These are phyloP conservation scores for Calcarisporium arbuscula DNA, from an alignment of 2,329 filamentous ascomycete species.

Conservation along the genomic window DNA sequence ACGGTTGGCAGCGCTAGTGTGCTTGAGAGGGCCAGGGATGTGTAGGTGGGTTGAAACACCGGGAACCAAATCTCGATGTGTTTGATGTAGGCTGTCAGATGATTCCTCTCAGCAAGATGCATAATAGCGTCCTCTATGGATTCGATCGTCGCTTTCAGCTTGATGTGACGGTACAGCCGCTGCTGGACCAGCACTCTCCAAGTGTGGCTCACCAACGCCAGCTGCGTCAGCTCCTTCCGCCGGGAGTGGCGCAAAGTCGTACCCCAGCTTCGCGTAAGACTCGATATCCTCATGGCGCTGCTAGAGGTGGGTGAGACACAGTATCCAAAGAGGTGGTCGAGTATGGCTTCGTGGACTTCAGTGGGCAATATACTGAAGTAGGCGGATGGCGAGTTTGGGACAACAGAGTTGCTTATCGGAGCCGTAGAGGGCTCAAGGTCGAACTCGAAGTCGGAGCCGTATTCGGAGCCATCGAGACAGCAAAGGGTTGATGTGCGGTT, in stretches of 20 bases:
- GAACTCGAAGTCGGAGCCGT: constrained; percentile 11
- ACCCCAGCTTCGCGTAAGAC: constrained; percentile 53
- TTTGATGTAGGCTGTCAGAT: constrained; percentile 58
- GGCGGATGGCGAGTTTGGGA: constrained; percentile 14
- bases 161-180: constrained; percentile 68
- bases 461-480: constrained; percentile 17
- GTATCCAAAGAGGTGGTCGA: constrained; percentile 66
- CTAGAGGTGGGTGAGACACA: constrained; percentile 55
- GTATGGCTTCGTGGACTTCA: constrained; percentile 66
- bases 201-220: constrained; percentile 55
- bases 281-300: constrained; percentile 47
- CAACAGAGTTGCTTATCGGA: constrained; percentile 8
- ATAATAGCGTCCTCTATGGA: constrained; percentile 51
- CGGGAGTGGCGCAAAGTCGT: constrained; percentile 61
- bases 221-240: constrained; percentile 58
- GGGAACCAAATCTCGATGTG: constrained; percentile 76
- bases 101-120: constrained; percentile 53
- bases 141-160: constrained; percentile 64
- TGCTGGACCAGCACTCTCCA: constrained; percentile 66
- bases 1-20: constrained; percentile 43
- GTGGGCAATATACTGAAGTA: constrained; percentile 51
- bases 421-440: constrained; percentile 10
- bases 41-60: constrained; percentile 57
- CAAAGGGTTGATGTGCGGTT: constrained; percentile 29
- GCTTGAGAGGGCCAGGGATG: constrained; percentile 34